A percentile compares a stretch with the other conserved stretches of the same genome.
Evolutionary conservation across 768 basidiomycete genomes (phyloP).

Genomic region (Mycena vitilis): DNA sequence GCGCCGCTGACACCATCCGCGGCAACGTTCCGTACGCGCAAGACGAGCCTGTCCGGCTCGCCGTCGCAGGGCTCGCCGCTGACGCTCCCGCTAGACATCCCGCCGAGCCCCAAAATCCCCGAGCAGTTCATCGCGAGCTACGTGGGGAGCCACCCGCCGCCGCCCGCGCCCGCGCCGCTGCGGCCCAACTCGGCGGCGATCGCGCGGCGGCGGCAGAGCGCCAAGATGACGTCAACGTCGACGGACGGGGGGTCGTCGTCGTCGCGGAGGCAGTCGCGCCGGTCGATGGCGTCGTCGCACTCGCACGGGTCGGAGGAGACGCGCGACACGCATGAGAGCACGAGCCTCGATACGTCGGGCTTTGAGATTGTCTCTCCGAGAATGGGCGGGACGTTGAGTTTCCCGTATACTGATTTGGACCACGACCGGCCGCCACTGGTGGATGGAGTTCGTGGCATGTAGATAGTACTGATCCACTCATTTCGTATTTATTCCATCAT

Average conservation of each 20-base stretch:
- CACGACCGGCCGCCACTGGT: conserved; percentile 8
- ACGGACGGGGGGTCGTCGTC: conserved; percentile 46
- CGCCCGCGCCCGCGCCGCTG: conserved; percentile 36
- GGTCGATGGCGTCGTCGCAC: conserved; percentile 51
- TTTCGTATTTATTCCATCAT: conserved; percentile 29
- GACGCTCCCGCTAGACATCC: conserved; percentile 56
- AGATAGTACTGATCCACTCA: conserved; percentile 22
- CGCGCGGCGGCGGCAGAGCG: conserved; percentile 38
- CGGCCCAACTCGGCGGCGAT: conserved; percentile 35
- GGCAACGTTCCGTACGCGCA: conserved; percentile 29
- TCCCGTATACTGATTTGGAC: conserved; percentile 64
- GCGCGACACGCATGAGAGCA: conserved; percentile 43
- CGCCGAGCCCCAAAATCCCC: conserved; percentile 74
- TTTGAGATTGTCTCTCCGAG: conserved; percentile 75
- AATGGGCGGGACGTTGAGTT: conserved; percentile 57
- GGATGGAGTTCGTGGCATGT: conserved; percentile 25
- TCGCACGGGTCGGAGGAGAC: conserved; percentile 51
- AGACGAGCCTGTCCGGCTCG: conserved; percentile 34
- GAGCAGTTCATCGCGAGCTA: conserved; percentile 52
- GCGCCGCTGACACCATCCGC: conserved; percentile 36
- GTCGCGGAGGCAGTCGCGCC: conserved; percentile 37
- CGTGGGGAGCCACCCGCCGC: conserved; percentile 41
- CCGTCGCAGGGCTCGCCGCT: conserved; percentile 41
- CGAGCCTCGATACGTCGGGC: conserved; percentile 72
- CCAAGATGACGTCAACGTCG: conserved; percentile 49